A percentile compares a stretch with the other conserved stretches of the same genome.
phyloP scores from a whole-genome alignment of 108 stramenopile species.

The Cyclotella cryptica region DNA sequence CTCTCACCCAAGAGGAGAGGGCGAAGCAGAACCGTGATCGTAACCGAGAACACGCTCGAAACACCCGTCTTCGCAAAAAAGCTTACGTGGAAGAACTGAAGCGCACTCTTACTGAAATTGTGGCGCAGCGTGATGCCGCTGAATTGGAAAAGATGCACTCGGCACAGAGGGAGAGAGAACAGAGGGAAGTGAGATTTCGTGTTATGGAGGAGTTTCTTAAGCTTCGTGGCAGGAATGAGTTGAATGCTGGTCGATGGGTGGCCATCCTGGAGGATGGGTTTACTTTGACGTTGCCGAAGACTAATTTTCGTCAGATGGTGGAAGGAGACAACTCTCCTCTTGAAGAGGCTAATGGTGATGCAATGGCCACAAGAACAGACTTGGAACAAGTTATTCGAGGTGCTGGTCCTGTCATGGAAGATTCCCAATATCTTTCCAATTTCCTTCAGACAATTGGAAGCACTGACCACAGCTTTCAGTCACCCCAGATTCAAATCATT shows the following conservation, averaged over 20 bases:
- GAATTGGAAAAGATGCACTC: conserved; percentile 72
- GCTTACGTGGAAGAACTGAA: conserved; percentile 95
- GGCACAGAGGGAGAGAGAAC: conserved; percentile 76
- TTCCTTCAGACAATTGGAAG: conserved; percentile 67
- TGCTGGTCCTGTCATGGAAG: conserved; percentile 71
- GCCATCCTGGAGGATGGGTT: conserved; percentile 87
- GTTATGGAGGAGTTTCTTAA: conserved; percentile 89
- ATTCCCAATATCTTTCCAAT: conserved; percentile 57
- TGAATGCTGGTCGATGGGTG: conserved; percentile 76
- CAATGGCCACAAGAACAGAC: not conserved
- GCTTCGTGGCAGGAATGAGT: conserved; percentile 75
- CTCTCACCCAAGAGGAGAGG: conserved; percentile 86
- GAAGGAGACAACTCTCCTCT: conserved; percentile 16
- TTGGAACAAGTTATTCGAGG: conserved; percentile 72
- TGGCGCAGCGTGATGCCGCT: conserved; percentile 77
- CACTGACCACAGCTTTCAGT: not conserved
- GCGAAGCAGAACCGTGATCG: conserved; percentile 92
- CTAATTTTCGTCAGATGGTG: conserved; percentile 71
- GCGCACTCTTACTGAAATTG: conserved; percentile 83
- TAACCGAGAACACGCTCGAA: conserved; percentile 94
- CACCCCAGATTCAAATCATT: conserved; percentile 43
- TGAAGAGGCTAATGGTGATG: conserved; percentile 13
- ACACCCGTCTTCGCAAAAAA: conserved; percentile 93
- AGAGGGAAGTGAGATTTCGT: conserved; percentile 83
- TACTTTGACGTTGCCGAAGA: conserved; percentile 72